A percentile compares a stretch with the other conserved stretches of the same genome.
Conservation (phyloP, 257 asterid genomes). For the Buddleja alternifolia region DNA sequence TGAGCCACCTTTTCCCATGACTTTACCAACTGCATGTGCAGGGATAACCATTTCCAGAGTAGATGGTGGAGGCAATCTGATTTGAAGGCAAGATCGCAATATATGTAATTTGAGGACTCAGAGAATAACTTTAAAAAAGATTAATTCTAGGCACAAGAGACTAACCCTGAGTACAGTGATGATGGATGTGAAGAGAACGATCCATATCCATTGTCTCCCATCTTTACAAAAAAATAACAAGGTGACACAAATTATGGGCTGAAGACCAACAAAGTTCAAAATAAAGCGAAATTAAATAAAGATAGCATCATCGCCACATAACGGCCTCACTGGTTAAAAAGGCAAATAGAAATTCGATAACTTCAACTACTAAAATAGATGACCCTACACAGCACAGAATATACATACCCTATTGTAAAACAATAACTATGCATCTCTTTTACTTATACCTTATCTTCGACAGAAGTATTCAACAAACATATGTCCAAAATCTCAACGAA, state of each 20-base stretch:
- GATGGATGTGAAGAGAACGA: conserved; percentile 64
- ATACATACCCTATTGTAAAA: conserved; percentile 2
- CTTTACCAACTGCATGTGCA: conserved; percentile 83
- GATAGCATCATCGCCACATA: not conserved
- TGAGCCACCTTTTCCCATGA: conserved; percentile 85
- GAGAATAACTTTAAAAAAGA: conserved; percentile 5
- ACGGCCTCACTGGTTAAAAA: not conserved
- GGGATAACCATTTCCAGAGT: conserved; percentile 83
- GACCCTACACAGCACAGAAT: not conserved
- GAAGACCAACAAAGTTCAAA: conserved; percentile 15
- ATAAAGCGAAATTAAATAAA: not conserved
- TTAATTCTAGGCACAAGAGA: conserved; percentile 28
- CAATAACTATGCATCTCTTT: not conserved
- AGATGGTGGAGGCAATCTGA: conserved; percentile 84
- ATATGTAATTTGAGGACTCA: not conserved
- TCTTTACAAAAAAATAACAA: conserved; percentile 45
- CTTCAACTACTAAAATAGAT: conserved; percentile 10
- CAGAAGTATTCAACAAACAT: not conserved
- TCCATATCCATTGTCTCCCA: conserved; percentile 71
- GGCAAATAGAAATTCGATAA: not conserved
- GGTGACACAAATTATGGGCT: conserved; percentile 16
- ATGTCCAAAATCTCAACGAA: not conserved
- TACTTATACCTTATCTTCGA: not conserved
- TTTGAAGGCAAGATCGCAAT: conserved; percentile 24
- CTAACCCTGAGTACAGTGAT: conserved; percentile 70